Evolutionary conservation across 176 grass and related monocot species (phyloP).

Genomic region (Carex parvula): DNA sequence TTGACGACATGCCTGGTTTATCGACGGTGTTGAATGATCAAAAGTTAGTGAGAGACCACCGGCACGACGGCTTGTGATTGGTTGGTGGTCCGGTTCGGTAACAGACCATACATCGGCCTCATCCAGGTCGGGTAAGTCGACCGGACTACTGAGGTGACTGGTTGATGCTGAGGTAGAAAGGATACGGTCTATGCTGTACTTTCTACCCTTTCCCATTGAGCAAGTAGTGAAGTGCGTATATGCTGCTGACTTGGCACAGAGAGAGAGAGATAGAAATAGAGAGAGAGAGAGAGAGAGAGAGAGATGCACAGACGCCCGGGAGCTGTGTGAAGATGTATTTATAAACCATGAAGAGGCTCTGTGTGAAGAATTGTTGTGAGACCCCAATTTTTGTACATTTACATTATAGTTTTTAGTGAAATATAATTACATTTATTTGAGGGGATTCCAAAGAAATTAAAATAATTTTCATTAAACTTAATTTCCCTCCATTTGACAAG

Average conservation of each 20-base stretch:
- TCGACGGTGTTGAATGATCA: background rate
- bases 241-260: background rate
- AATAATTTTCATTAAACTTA: background rate
- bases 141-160: background rate
- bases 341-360: background rate
- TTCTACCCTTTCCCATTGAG: constrained; percentile 28
- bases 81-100: background rate
- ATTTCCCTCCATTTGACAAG: background rate
- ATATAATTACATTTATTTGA: background rate
- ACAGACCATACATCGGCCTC: constrained; percentile 36
- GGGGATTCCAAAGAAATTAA: background rate
- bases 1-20: background rate
- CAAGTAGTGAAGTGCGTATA: background rate
- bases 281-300: background rate
- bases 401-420: background rate
- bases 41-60: constrained; percentile 30
- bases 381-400: background rate
- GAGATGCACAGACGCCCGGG: background rate
- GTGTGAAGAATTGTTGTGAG: background rate
- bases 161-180: constrained; percentile 12
- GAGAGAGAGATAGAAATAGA: background rate
- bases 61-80: background rate
- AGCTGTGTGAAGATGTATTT: constrained; percentile 13
- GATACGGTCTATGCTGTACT: constrained; percentile 15
- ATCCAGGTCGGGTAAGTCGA: constrained; percentile 23